A percentile compares a stretch with the other conserved stretches of the same genome.
phyloP scores from a whole-genome alignment of 2,329 filamentous ascomycete species.

The Calcarisporium arbuscula region DNA sequence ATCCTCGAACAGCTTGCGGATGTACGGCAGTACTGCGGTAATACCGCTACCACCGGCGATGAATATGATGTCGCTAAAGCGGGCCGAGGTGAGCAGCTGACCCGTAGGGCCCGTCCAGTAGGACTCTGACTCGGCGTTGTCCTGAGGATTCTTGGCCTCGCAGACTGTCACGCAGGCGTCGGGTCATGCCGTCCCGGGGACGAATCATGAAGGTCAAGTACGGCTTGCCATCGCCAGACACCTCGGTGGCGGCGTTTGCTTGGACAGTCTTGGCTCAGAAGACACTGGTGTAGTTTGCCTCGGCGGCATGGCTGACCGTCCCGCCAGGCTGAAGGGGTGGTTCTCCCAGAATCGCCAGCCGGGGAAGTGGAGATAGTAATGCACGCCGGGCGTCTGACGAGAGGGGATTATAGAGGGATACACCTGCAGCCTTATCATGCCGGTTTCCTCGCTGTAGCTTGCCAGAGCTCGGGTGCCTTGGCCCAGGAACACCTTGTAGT shows the following conservation, averaged over 20 bases:
- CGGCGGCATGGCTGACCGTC: slow-evolving; percentile 9
- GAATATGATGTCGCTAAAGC: slow-evolving; percentile 26
- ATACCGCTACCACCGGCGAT: slow-evolving; percentile 31
- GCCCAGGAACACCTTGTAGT: slow-evolving; percentile 18
- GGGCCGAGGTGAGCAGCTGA: slow-evolving; percentile 20
- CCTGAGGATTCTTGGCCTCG: slow-evolving; percentile 10
- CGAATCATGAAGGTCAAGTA: slow-evolving; percentile 29
- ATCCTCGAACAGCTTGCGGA: slow-evolving; percentile 17
- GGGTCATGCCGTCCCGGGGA: slow-evolving; percentile 29
- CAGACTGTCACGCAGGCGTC: slow-evolving; percentile 19
- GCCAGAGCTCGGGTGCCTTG: slow-evolving; percentile 23
- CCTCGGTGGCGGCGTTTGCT: slow-evolving; percentile 10
- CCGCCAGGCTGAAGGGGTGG: slow-evolving; percentile 34
- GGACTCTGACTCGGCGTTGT: slow-evolving; percentile 17
- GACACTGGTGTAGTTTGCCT: no score
- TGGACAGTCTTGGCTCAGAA: slow-evolving; percentile 7
- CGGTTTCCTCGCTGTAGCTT: slow-evolving; percentile 23
- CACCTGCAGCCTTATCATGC: slow-evolving; percentile 29
- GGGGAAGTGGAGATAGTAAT: slow-evolving; percentile 33
- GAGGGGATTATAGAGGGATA: slow-evolving; percentile 21
- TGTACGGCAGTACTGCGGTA: slow-evolving; percentile 25
- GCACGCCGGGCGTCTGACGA: slow-evolving; percentile 28
- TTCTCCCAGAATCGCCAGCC: slow-evolving; percentile 31
- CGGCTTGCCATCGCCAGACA: slow-evolving; percentile 4
- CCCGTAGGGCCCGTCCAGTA: slow-evolving; percentile 32